These are phyloP conservation scores for Quercus cerris DNA, from an alignment of 306 rosid genomes.

Conservation along the genomic window DNA sequence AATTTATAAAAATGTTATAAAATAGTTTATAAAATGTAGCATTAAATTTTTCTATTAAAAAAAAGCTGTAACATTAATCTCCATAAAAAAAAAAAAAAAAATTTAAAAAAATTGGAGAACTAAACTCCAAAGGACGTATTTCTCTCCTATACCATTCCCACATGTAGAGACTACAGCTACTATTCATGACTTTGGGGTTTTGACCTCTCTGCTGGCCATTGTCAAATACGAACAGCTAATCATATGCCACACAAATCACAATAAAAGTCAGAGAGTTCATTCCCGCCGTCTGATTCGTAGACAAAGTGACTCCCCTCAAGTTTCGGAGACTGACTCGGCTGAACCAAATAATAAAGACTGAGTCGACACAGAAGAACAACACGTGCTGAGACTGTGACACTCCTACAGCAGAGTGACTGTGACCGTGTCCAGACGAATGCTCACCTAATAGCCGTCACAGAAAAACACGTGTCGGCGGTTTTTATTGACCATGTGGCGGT, in stretches of 20 bases:
- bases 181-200: neutral
- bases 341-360: neutral
- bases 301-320: neutral
- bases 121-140: neutral
- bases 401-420: too few species aligned
- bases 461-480: conserved; percentile 40
- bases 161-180: neutral
- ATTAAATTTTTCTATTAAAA: too few species aligned
- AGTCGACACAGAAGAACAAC: neutral
- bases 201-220: neutral
- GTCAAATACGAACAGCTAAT: neutral
- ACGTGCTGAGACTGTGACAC: conserved; percentile 3
- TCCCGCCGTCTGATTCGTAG: neutral
- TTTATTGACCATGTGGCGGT: conserved; percentile 21
- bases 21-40: too few species aligned
- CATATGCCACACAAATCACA: neutral
- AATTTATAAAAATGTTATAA: accelerated
- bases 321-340: neutral
- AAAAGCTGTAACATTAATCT: too few species aligned
- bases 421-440: neutral
- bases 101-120: too few species aligned
- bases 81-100: too few species aligned
- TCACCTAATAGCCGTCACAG: conserved; percentile 23
- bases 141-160: neutral
- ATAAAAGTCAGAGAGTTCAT: too few species aligned